Evolutionary conservation across 345 rosid species (phyloP), one percentile per base, ranked within the genome.

Genomic region (Boechera stricta): DNA sequence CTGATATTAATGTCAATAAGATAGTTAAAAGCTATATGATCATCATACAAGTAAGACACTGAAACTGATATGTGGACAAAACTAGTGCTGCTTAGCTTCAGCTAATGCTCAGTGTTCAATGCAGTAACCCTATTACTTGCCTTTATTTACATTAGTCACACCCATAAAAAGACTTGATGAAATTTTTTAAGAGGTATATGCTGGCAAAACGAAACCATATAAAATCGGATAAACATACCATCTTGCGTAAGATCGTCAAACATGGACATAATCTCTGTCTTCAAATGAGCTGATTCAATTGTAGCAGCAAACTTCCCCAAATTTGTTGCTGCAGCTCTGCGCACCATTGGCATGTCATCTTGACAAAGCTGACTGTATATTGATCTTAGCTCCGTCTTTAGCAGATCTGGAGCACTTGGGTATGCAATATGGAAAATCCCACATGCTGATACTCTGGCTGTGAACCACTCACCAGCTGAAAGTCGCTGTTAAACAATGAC

Each of bases 301-400:
- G 93, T 90, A 35, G 93, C 90, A 77, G 91, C 93, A 85, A 88
- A 87, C 60, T 90, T 90, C 49, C 96, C 96, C 4, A 88, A 86
- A 72, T 90, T 87, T 28, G 93, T 82, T 10, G 93, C 91, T 31
- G 96, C 96, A 82, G 96, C 87, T 80, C 93, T 88, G 62, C 96
- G 84, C 74, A 90, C 96, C 96, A 90, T 90, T 57, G 96, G 96
- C 96, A 90, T 88, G 82, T 90, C 96, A 85, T 90, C 96, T 84
- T 86, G 89, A 75, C 96, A 90, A 45, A 87, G 84, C 76, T 90
- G 93, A 74, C 78, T 76, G 75, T 90, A 90, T 64, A 87, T 59
- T 8, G 88, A 47, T 58, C 93, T 82, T 38, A 90, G 80, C 83
- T 88, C 96, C 35, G 88, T 76, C 81, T 87, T 86, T 31, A 88